Percentiles rank a stretch among this genome's conserved stretches.
These are phyloP conservation scores for Candida berthetii DNA, from an alignment of 805 yeast genomes.

Conservation along the genomic window DNA sequence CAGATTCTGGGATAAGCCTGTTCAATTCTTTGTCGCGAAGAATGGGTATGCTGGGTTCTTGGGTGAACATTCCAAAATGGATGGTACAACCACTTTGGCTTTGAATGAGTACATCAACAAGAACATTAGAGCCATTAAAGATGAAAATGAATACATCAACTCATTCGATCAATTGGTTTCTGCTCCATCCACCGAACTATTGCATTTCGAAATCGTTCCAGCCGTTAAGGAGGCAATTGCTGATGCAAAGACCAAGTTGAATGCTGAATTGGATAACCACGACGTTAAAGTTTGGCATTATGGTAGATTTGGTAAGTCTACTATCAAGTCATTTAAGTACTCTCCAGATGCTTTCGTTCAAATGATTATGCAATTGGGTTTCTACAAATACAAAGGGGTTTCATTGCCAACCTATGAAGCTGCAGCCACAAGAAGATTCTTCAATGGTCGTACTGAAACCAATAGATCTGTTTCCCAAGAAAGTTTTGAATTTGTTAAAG, in stretches of 20 bases:
- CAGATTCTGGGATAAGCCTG: conserved; percentile 88
- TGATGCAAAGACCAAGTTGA: conserved; percentile 51
- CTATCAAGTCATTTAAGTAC: conserved; percentile 75
- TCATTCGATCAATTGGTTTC: neutral
- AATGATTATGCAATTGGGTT: conserved; percentile 86
- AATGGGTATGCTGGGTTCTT: conserved; percentile 89
- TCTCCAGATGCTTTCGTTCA: conserved; percentile 95
- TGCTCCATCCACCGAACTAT: conserved; percentile 12
- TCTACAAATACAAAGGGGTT: conserved; percentile 74
- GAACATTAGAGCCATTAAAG: conserved; percentile 40
- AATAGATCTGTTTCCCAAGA: conserved; percentile 79
- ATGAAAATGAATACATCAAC: conserved; percentile 23
- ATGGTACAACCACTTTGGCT: conserved; percentile 91
- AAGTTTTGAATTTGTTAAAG: conserved; percentile 61
- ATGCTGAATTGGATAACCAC: conserved; percentile 47
- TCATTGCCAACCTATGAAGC: conserved; percentile 92
- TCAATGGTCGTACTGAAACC: conserved; percentile 91
- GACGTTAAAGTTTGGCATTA: conserved; percentile 77
- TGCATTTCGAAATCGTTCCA: conserved; percentile 57
- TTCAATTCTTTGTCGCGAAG: conserved; percentile 73
- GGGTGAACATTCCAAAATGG: conserved; percentile 98
- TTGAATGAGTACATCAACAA: conserved; percentile 71
- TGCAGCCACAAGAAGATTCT: conserved; percentile 87
- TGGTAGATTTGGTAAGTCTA: conserved; percentile 79
- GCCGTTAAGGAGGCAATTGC: conserved; percentile 42